phyloP scores from a whole-genome alignment of 164 flowering plant genomes.

The Buxus sempervirens region DNA sequence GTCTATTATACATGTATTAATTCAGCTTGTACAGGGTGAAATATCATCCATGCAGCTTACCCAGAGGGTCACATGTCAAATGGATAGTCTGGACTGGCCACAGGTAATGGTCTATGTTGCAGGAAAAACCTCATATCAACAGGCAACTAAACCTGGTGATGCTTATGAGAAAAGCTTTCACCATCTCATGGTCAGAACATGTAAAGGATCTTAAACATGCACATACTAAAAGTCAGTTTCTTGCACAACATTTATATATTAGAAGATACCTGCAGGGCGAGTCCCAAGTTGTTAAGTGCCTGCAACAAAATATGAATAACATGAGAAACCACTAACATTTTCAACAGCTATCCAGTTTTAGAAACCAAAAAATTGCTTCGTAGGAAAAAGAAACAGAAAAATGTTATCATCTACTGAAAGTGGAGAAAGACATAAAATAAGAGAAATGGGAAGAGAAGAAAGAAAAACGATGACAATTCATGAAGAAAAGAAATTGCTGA shows the following conservation, averaged over 20 bases:
- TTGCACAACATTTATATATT: background rate
- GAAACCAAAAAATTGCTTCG: too few relatives aligned
- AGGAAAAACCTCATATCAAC: too few relatives aligned
- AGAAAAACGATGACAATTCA: background rate
- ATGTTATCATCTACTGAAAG: background rate
- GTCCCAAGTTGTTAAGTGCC: slow-evolving; percentile 99
- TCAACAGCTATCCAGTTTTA: background rate
- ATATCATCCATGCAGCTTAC: too few relatives aligned
- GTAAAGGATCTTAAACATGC: background rate
- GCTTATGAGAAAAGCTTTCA: background rate
- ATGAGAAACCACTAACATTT: background rate
- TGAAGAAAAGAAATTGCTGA: background rate
- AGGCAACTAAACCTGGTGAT: background rate
- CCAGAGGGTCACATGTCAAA: too few relatives aligned
- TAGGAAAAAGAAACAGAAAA: too few relatives aligned
- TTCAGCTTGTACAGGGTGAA: too few relatives aligned
- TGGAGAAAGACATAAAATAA: background rate
- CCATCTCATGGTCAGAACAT: too few relatives aligned
- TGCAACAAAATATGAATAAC: slow-evolving; percentile 28
- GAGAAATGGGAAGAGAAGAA: background rate
- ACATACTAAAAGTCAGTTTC: background rate
- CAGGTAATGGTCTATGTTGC: too few relatives aligned
- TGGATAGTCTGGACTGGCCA: too few relatives aligned
- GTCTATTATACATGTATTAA: too few relatives aligned
- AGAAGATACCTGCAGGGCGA: slow-evolving; percentile 82